These are phyloP conservation scores for Apiotrichum sp. DNA, from an alignment of 1,284 basidiomycete genomes.

Conservation along the genomic window DNA sequence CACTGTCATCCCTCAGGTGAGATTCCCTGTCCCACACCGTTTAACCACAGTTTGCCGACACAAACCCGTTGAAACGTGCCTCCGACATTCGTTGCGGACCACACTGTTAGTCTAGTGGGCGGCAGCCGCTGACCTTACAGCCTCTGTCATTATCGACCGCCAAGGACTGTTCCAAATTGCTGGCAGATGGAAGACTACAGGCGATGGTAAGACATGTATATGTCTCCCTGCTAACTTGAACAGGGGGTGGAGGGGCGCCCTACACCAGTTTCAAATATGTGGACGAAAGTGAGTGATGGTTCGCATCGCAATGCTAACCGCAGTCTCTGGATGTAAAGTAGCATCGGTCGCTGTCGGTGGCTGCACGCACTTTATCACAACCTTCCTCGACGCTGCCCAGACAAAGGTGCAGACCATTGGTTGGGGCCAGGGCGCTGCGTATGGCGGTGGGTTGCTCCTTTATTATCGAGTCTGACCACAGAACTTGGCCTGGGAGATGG, in stretches of 20 bases:
- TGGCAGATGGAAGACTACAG: slow-evolving; percentile 79
- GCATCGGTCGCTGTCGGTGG: slow-evolving; percentile 66
- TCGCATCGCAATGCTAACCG: background rate
- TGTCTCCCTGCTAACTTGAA: slow-evolving; percentile 27
- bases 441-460: slow-evolving; percentile 34
- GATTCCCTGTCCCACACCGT: background rate
- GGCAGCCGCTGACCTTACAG: slow-evolving; percentile 12
- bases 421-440: slow-evolving; percentile 15
- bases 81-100: slow-evolving; percentile 69
- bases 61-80: slow-evolving; percentile 61
- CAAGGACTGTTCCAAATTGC: slow-evolving; percentile 61
- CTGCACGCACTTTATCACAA: slow-evolving; percentile 79
- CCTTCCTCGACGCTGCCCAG: slow-evolving; percentile 55
- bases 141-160: slow-evolving; percentile 72
- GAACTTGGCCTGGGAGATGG: slow-evolving; percentile 73
- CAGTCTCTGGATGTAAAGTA: slow-evolving; percentile 63
- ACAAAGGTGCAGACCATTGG: slow-evolving; percentile 48
- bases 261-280: slow-evolving; percentile 62
- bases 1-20: slow-evolving; percentile 60
- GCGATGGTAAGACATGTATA: slow-evolving; percentile 59
- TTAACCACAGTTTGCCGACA: slow-evolving; percentile 59
- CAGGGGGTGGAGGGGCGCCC: slow-evolving; percentile 68
- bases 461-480: slow-evolving; percentile 19
- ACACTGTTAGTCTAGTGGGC: slow-evolving; percentile 49
- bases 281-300: background rate